Evolutionary conservation across 495 filamentous ascomycete genomes (phyloP), one percentile per base, ranked within the genome.

Genomic region (Parmelia sp.): DNA sequence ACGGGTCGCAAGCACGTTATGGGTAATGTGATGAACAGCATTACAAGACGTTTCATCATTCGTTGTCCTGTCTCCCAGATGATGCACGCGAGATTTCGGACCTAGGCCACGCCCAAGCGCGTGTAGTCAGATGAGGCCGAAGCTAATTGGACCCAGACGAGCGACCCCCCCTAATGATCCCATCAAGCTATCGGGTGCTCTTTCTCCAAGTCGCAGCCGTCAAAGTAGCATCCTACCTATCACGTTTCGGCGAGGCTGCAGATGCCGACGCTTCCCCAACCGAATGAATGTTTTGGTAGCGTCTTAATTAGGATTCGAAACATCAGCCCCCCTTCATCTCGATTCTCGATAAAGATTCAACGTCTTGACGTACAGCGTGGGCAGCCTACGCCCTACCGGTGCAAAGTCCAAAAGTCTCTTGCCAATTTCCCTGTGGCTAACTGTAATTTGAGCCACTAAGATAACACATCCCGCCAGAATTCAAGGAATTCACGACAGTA

Each of bases 21-120:
- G n/a, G n/a, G n/a, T n/a, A n/a, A n/a, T n/a, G n/a, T n/a, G n/a
- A n/a, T n/a, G n/a, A n/a, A n/a, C n/a, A n/a, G n/a, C n/a, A n/a
- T n/a, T n/a, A n/a, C n/a, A n/a, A n/a, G n/a, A n/a, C n/a, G n/a
- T n/a, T n/a, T n/a, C n/a, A 57, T 63, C 31, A 21, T 59, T 44
- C 57, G 40, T 27, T 39, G 29, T 35, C 42, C 9, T 29, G 14
- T 27, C 40, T 25, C 39, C 60, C 47, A 51, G 61, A 40, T 31
- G 47, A 42, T 25, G n/a, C 49, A 42, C 61, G 39, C 35, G 61
- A 42, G 47, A 36, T 45, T 62, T 53, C 27, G 17, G 39, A 40
- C 45, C 47, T 36, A 49, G 35, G 37, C 12, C 40, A 40, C 12
- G 36, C 57, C 37, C 57, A 59, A 59, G 57, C 57, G 57, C 37